Evolutionary conservation across 768 basidiomycete species (phyloP).

Genomic region (Pleurotus ostreatus): DNA sequence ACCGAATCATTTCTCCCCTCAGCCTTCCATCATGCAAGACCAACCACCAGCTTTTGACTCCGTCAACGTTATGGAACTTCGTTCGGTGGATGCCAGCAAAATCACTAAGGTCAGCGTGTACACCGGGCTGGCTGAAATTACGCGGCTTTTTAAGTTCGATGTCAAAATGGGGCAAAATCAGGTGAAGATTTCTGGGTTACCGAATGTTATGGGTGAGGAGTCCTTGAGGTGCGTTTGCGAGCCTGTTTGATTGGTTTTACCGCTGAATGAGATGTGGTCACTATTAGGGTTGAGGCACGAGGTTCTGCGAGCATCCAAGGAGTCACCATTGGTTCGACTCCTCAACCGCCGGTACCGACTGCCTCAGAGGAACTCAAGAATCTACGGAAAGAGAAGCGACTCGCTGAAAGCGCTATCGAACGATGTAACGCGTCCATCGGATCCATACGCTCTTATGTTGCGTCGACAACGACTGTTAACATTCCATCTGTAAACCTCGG

Average conservation of each 20-base stretch:
- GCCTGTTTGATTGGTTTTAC: too few relatives aligned
- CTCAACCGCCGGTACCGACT: constrained; percentile 6
- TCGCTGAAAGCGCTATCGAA: constrained; percentile 11
- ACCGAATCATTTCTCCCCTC: background rate
- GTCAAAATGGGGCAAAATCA: constrained; percentile 12
- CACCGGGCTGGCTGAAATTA: constrained; percentile 32
- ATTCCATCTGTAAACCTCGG: constrained; percentile 14
- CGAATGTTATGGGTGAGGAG: constrained; percentile 7
- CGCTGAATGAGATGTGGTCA: background rate
- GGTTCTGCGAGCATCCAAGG: constrained; percentile 20
- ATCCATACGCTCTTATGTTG: constrained; percentile 15
- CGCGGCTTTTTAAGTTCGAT: constrained; percentile 26
- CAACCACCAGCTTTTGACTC: constrained; percentile 14
- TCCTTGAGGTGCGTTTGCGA: constrained; percentile 7
- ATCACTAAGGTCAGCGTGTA: constrained; percentile 31
- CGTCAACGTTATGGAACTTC: constrained; percentile 19
- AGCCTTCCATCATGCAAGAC: constrained; percentile 1
- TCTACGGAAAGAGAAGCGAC: constrained; percentile 2
- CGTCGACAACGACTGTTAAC: constrained; percentile 12
- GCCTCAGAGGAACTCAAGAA: constrained; percentile 1
- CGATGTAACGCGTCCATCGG: constrained; percentile 14
- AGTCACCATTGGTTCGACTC: constrained; percentile 11
- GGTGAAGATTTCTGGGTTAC: constrained; percentile 6
- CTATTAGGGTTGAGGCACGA: constrained; percentile 17
- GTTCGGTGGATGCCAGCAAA: constrained; percentile 24